Evolutionary conservation across 352 stramenopile genomes (phyloP).

Genomic region (Phytophthora aleatoria): DNA sequence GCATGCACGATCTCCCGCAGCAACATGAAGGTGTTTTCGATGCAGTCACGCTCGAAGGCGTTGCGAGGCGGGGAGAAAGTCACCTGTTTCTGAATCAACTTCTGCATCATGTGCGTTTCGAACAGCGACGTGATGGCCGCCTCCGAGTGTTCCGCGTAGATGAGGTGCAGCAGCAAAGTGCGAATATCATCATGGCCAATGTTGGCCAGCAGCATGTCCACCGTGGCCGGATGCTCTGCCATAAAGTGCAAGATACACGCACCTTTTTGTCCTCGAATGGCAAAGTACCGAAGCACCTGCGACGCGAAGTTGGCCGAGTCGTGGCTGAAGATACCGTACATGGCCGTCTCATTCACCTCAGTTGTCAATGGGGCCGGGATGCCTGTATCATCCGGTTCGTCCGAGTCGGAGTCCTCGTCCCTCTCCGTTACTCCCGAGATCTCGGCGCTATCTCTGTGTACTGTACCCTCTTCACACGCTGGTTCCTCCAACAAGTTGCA

Average conservation of each 20-base stretch:
- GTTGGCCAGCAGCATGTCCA: slow-evolving; percentile 81
- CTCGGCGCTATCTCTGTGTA: slow-evolving; percentile 27
- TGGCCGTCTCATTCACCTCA: slow-evolving; percentile 45
- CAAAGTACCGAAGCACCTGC: slow-evolving; percentile 84
- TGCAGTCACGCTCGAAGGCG: slow-evolving; percentile 70
- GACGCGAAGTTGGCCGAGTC: slow-evolving; percentile 81
- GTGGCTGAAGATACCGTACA: slow-evolving; percentile 76
- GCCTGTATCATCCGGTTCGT: slow-evolving; percentile 37
- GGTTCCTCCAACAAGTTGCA: slow-evolving; percentile 2
- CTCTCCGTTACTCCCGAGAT: slow-evolving; percentile 30
- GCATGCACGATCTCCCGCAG: slow-evolving; percentile 83
- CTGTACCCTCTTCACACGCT: background rate
- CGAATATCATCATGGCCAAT: slow-evolving; percentile 84
- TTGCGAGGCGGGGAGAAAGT: slow-evolving; percentile 75
- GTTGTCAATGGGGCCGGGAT: slow-evolving; percentile 44
- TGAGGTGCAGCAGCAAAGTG: slow-evolving; percentile 74
- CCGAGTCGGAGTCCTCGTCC: slow-evolving; percentile 43
- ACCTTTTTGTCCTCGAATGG: slow-evolving; percentile 76
- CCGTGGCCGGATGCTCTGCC: slow-evolving; percentile 48
- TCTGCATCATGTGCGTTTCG: slow-evolving; percentile 70
- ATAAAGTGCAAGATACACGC: slow-evolving; percentile 81
- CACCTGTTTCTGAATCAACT: slow-evolving; percentile 79
- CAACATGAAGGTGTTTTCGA: slow-evolving; percentile 84
- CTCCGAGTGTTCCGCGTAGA: slow-evolving; percentile 88
- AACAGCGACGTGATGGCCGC: slow-evolving; percentile 75